Evolutionary conservation across 768 basidiomycete genomes (phyloP).

Genomic region (Fomitopsis serialis): DNA sequence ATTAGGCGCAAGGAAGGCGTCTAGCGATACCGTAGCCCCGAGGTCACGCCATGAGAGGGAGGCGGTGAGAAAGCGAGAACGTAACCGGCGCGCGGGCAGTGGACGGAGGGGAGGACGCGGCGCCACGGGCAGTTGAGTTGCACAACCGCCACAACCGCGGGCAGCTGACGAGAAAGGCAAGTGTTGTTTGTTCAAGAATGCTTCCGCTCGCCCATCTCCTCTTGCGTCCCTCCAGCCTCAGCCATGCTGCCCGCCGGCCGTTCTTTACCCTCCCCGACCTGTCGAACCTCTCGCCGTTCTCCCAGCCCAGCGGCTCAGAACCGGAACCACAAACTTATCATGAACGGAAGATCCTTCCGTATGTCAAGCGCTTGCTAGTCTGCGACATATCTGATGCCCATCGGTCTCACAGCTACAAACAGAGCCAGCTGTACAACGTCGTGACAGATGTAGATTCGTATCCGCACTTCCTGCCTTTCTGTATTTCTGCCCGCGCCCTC

Average conservation of each 20-base stretch:
- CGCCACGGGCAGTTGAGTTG: too few species aligned
- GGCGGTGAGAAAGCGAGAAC: too few species aligned
- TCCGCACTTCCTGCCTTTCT: conserved; percentile 84
- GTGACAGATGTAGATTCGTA: conserved; percentile 89
- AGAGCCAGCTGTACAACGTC: conserved; percentile 73
- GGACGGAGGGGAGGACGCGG: too few species aligned
- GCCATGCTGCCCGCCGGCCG: conserved; percentile 1
- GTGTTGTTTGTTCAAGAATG: conserved; percentile 7
- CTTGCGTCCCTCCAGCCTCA: background rate
- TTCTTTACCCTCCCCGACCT: conserved; percentile 42
- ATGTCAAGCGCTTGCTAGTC: conserved; percentile 28
- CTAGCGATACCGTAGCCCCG: too few species aligned
- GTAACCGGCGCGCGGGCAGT: too few species aligned
- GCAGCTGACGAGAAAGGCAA: conserved; percentile 3
- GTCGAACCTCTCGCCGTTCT: conserved; percentile 38
- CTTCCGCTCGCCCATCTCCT: conserved; percentile 12
- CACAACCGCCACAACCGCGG: background rate
- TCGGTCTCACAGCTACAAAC: conserved; percentile 55
- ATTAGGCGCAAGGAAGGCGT: too few species aligned
- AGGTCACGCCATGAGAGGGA: too few species aligned
- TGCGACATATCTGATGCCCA: conserved; percentile 3
- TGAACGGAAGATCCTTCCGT: conserved; percentile 88
- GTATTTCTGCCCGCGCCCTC: conserved; percentile 67
- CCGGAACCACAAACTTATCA: conserved; percentile 59
- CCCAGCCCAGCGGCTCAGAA: conserved; percentile 20